Conservation (phyloP, 1,139 yeast species). For the Meyerozyma smithsonii region DNA sequence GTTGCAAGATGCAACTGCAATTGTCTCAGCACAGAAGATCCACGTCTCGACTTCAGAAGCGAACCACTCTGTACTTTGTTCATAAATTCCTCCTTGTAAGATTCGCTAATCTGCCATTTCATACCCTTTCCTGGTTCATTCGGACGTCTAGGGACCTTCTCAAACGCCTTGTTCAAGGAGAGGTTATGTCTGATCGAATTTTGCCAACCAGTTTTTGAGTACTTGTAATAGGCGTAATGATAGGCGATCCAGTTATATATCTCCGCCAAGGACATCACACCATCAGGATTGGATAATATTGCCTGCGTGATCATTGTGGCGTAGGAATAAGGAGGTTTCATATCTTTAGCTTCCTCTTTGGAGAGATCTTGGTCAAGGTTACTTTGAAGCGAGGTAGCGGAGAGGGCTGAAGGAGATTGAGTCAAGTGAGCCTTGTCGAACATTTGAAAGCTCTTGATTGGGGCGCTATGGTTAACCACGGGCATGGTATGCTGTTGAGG, state of each 20-base stretch:
- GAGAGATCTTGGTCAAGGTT: slow-evolving; percentile 68
- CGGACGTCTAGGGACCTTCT: slow-evolving; percentile 91
- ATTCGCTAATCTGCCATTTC: slow-evolving; percentile 95
- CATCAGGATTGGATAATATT: slow-evolving; percentile 80
- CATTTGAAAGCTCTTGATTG: slow-evolving; percentile 49
- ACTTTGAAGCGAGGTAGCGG: slow-evolving; percentile 41
- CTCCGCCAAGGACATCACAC: slow-evolving; percentile 83
- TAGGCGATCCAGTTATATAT: slow-evolving; percentile 86
- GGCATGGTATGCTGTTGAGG: slow-evolving; percentile 17
- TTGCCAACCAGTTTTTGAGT: slow-evolving; percentile 89
- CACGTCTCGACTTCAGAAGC: slow-evolving; percentile 68
- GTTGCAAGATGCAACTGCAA: slow-evolving; percentile 70
- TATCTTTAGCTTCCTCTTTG: slow-evolving; percentile 84
- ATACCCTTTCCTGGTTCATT: slow-evolving; percentile 98
- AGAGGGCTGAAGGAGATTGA: slow-evolving; percentile 37
- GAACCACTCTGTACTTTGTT: slow-evolving; percentile 74
- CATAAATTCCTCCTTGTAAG: slow-evolving; percentile 79
- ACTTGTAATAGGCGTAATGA: slow-evolving; percentile 87
- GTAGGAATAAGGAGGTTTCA: slow-evolving; percentile 94
- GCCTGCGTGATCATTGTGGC: slow-evolving; percentile 99
- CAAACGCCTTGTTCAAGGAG: slow-evolving; percentile 81
- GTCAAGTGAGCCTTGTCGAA: slow-evolving; percentile 39
- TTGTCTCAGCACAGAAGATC: slow-evolving; percentile 74
- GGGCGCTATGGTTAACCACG: slow-evolving; percentile 4
- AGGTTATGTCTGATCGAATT: slow-evolving; percentile 80